Conservation (phyloP, 78 protist genomes). For the Dictyostelium intermedium region DNA sequence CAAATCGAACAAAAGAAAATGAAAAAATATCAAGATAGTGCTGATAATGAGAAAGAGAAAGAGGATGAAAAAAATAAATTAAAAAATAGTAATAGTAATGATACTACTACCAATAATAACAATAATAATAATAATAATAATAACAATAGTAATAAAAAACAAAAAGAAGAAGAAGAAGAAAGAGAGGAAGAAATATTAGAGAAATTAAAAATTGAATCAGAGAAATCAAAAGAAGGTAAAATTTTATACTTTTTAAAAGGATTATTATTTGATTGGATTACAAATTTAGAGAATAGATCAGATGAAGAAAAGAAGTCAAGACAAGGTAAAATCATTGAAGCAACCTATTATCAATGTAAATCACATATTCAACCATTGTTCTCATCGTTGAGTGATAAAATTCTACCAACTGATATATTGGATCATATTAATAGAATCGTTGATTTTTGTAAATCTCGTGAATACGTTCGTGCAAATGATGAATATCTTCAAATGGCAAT, state of each 20-base stretch:
- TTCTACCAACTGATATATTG: slow-evolving; percentile 43
- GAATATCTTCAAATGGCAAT: slow-evolving; percentile 92
- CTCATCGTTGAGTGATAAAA: slow-evolving; percentile 1
- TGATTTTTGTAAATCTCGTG: slow-evolving; percentile 60
- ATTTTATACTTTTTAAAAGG: slow-evolving; percentile 29
- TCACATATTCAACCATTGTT: slow-evolving; percentile 83
- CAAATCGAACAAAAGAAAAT: slow-evolving; percentile 21
- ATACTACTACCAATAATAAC: not conserved
- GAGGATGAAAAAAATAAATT: not conserved
- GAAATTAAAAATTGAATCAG: not conserved
- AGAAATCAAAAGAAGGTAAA: slow-evolving; percentile 43
- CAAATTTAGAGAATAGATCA: slow-evolving; percentile 23
- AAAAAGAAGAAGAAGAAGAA: not conserved
- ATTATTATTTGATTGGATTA: slow-evolving; percentile 65
- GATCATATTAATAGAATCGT: slow-evolving; percentile 30
- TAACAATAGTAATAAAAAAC: not conserved
- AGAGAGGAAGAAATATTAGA: slow-evolving; percentile 10
- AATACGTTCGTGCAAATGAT: slow-evolving; percentile 88
- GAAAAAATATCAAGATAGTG: not conserved
- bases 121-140: not conserved
- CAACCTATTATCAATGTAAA: slow-evolving; percentile 62
- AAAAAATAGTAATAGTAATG: not conserved
- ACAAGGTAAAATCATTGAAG: slow-evolving; percentile 54
- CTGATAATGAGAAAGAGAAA: not conserved
- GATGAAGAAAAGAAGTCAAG: slow-evolving; percentile 36